Percentiles rank a stretch among this genome's conserved stretches.
Conservation (phyloP, 2,329 filamentous ascomycete genomes). For the Dactylella cylindrospora region DNA sequence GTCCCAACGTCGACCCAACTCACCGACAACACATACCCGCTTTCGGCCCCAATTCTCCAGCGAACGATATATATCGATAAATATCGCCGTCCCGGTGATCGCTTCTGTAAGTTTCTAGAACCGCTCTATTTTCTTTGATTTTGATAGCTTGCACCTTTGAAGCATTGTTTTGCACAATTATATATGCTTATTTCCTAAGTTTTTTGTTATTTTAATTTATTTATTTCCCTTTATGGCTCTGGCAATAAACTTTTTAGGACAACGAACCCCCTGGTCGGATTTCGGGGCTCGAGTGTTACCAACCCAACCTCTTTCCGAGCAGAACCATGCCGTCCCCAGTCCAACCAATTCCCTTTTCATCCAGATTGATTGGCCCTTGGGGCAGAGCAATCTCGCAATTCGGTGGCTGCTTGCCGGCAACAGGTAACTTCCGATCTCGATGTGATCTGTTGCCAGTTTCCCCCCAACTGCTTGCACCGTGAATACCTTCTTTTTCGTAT, state of each 20-base stretch:
- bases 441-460: too few species aligned
- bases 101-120: too few species aligned
- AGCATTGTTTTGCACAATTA: too few species aligned
- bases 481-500: too few species aligned
- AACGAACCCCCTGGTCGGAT: slow-evolving; percentile 21
- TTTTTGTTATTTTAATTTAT: too few species aligned
- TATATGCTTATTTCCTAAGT: too few species aligned
- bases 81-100: not conserved
- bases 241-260: too few species aligned
- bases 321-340: slow-evolving; percentile 14
- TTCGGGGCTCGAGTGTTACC: slow-evolving; percentile 14
- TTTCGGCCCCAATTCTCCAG: not conserved
- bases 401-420: slow-evolving; percentile 33
- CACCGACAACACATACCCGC: slow-evolving; percentile 31
- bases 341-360: slow-evolving; percentile 30
- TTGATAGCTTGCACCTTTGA: too few species aligned
- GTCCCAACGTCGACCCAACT: slow-evolving; percentile 23
- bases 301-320: slow-evolving; percentile 20
- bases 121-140: too few species aligned
- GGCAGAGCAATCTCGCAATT: slow-evolving; percentile 36
- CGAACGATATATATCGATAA: not conserved
- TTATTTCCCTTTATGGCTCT: too few species aligned
- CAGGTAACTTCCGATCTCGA: slow-evolving; percentile 27
- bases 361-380: too few species aligned
- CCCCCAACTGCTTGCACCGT: too few species aligned